Evolutionary conservation across 2,329 filamentous ascomycete genomes (phyloP), one percentile per base, ranked within the genome.

Genomic region (Diaporthe ilicicola): DNA sequence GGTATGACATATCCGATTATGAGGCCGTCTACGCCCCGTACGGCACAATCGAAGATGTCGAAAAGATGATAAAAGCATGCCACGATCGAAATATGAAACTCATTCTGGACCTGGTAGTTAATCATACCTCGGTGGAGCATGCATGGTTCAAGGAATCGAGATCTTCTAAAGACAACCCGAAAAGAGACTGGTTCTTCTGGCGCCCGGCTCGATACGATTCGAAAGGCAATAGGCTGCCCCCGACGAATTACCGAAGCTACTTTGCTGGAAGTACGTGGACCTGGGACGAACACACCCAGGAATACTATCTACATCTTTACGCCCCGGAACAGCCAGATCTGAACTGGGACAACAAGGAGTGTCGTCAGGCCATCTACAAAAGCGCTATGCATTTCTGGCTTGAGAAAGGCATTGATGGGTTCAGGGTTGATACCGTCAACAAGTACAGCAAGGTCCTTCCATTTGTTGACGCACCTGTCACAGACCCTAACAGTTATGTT

Each of bases 331-430:
- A 94, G 77, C 93, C 93, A 0, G 93, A 95, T 74, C 83, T 95
- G 22, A 94, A 94, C 77, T 94, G 92, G 92, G 91, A 93, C 69
- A 91, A 91, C 61, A 84, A 85, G 0, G 86, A 88, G 2, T 90
- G 92, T 9, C 87, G 91, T 8, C 83, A 89, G 65, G 92, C 90
- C 0, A 90, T 94, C 1, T 91, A 93, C 76, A 84, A 90, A 7
- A 77, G 82, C 7, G 89, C 91, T 6, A 91, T 94, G 86, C 84
- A 85, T 0, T 94, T 94, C 78, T 94, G 93, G 93, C 85, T 94
- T 0, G 85, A 93, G 68, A 87, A 88, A 7, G 91, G 91, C 0
- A 88, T 90, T 0, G 87, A 89, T 62, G 89, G 89, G 0, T 92
- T 92, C 79, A 85, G 91, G 6, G 90, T 92, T 80, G 90, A 92